Evolutionary conservation across 1,284 basidiomycete species (phyloP).

Genomic region (Apiotrichum sp.): DNA sequence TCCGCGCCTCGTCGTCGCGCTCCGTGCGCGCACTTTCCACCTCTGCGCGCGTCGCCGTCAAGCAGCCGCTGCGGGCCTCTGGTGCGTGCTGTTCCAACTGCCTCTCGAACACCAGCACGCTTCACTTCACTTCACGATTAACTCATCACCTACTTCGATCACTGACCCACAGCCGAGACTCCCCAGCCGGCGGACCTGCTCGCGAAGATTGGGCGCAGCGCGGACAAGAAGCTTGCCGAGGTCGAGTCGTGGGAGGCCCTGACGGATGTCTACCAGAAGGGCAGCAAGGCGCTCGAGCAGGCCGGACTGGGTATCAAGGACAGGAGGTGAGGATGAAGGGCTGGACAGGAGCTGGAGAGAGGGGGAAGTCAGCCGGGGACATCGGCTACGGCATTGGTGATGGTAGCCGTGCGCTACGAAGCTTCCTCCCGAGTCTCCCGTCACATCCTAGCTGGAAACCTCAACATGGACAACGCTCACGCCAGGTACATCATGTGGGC

Average conservation of each 20-base stretch:
- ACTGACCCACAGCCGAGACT: constrained; percentile 22
- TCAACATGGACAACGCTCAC: not conserved
- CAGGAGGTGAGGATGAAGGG: constrained; percentile 28
- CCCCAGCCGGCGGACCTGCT: constrained; percentile 31
- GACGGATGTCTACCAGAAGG: constrained; percentile 31
- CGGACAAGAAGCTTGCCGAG: constrained; percentile 35
- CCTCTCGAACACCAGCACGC: too few species aligned
- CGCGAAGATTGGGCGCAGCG: constrained; percentile 35
- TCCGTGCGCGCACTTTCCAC: constrained; percentile 16
- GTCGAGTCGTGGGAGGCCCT: constrained; percentile 36
- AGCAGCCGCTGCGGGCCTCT: constrained; percentile 24
- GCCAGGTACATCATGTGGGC: constrained; percentile 30
- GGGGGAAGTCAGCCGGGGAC: not conserved
- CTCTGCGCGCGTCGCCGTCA: constrained; percentile 19
- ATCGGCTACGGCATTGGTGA: too few species aligned
- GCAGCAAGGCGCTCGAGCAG: constrained; percentile 26
- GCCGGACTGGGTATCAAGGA: constrained; percentile 35
- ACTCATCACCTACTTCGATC: not conserved
- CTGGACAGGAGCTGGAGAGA: not conserved
- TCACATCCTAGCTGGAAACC: too few species aligned
- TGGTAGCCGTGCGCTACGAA: too few species aligned
- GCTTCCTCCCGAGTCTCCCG: too few species aligned
- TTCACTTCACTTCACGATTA: too few species aligned
- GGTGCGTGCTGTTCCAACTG: constrained; percentile 16
- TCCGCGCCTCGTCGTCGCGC: constrained; percentile 27